Percentiles rank a stretch among this genome's conserved stretches.
phyloP scores from a whole-genome alignment of 192 early-diverging fungal genomes.

The Borealophlyctis nickersoniae region DNA sequence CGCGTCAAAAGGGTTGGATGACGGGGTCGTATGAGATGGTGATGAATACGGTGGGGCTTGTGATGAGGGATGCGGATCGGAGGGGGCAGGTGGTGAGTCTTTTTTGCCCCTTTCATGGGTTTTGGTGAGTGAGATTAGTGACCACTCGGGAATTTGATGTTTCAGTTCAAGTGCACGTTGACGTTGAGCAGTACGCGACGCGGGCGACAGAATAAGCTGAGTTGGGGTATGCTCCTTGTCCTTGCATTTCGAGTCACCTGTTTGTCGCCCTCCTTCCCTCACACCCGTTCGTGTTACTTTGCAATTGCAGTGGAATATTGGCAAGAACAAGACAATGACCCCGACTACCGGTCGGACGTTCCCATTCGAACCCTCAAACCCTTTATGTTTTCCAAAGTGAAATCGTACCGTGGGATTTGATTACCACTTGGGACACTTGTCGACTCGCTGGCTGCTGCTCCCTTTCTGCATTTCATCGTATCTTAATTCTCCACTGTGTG shows the following conservation, averaged over 20 bases:
- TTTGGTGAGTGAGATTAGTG: too few species aligned
- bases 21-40: constrained; percentile 17
- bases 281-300: not conserved
- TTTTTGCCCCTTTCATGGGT: not conserved
- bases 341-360: constrained; percentile 6
- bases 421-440: too few species aligned
- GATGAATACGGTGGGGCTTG: not conserved
- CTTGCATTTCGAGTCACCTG: not conserved
- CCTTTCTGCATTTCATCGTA: too few species aligned
- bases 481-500: too few species aligned
- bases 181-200: constrained; percentile 8
- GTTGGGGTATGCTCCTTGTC: constrained; percentile 16
- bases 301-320: constrained; percentile 17
- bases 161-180: constrained; percentile 17
- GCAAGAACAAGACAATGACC: constrained; percentile 10
- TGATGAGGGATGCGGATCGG: constrained; percentile 9
- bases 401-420: constrained; percentile 13
- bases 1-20: constrained; percentile 23
- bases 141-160: too few species aligned
- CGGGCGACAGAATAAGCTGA: constrained; percentile 30
- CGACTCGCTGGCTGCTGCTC: too few species aligned
- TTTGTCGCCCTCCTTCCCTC: not conserved
- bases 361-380: constrained; percentile 15
- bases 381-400: constrained; percentile 26
- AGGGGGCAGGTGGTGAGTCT: constrained; percentile 1